Percentiles rank a stretch among this genome's conserved stretches.
Conservation (phyloP, 2,329 filamentous ascomycete species). For the Dactylellina sp. region DNA sequence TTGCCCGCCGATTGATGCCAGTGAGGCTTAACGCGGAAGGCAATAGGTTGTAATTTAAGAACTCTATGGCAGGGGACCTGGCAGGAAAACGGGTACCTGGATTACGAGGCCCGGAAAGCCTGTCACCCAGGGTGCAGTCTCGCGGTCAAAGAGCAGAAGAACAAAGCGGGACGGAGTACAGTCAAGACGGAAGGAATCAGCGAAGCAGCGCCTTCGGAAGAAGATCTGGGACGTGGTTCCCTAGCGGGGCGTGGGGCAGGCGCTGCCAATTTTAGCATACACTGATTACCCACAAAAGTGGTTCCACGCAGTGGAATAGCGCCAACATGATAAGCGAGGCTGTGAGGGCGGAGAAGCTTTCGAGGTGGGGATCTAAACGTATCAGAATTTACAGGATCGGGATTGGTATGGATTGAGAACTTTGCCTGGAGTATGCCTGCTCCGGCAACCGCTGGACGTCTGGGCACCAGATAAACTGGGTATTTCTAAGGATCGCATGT, state of each 20-base stretch:
- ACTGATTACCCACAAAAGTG: background rate
- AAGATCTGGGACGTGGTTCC: background rate
- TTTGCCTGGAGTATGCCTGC: background rate
- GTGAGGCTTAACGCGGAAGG: conserved; percentile 34
- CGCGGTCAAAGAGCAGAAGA: background rate
- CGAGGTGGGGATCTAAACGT: conserved; percentile 1
- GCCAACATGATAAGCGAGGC: conserved; percentile 36
- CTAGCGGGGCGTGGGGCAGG: background rate
- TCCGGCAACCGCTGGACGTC: background rate
- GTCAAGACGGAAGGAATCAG: conserved; percentile 10
- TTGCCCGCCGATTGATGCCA: conserved; percentile 11
- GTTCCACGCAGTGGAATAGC: conserved; percentile 6
- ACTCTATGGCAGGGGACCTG: conserved; percentile 8
- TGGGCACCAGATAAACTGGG: background rate
- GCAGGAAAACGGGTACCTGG: conserved; percentile 28
- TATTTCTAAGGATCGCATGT: conserved; percentile 14
- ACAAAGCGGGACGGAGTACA: background rate
- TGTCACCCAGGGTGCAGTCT: background rate
- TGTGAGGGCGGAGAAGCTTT: conserved; percentile 35
- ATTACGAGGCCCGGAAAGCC: conserved; percentile 32
- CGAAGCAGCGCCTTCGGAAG: conserved; percentile 15
- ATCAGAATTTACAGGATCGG: conserved; percentile 22
- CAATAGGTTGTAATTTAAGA: conserved; percentile 1
- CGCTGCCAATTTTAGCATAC: conserved; percentile 38
- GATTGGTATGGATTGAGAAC: background rate